Conservation (phyloP, 73 alveolate genomes). For the Blepharisma stoltei region DNA sequence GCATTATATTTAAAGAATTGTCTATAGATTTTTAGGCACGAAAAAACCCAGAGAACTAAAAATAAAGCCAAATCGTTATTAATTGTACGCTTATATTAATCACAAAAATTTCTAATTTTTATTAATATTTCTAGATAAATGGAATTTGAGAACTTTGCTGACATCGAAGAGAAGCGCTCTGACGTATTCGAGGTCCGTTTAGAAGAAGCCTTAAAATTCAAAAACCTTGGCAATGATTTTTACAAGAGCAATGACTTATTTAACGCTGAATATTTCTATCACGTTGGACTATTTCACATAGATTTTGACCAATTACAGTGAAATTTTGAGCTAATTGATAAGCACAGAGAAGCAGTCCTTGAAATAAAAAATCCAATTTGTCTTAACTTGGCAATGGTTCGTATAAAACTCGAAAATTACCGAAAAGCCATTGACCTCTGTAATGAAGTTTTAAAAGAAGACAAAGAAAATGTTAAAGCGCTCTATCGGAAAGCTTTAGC, state of each 20-base stretch:
- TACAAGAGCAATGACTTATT: neutral
- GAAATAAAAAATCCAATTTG: conserved; percentile 18
- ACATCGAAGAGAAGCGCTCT: conserved; percentile 24
- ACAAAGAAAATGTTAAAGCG: neutral
- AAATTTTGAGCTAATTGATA: conserved; percentile 16
- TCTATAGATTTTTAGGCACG: too few relatives aligned
- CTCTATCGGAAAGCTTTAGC: conserved; percentile 13
- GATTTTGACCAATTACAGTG: neutral
- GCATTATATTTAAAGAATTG: too few relatives aligned
- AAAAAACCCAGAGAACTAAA: too few relatives aligned
- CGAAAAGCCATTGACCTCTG: neutral
- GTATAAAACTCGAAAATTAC: neutral
- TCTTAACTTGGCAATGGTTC: neutral
- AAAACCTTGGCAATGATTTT: neutral
- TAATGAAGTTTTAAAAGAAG: conserved; percentile 24
- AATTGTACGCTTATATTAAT: too few relatives aligned
- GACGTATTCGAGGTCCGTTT: neutral
- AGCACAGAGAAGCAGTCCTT: conserved; percentile 22
- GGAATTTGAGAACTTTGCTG: conserved; percentile 22
- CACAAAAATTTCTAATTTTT: too few relatives aligned
- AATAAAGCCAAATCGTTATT: too few relatives aligned
- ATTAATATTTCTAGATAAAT: neutral
- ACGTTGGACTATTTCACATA: conserved; percentile 5
- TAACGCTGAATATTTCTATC: conserved; percentile 14
- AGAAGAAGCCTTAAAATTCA: conserved; percentile 4